Percentiles rank a stretch among this genome's conserved stretches.
These are phyloP conservation scores for Emiliania huxleyi DNA, from an alignment of 78 protist species.

Conservation along the genomic window DNA sequence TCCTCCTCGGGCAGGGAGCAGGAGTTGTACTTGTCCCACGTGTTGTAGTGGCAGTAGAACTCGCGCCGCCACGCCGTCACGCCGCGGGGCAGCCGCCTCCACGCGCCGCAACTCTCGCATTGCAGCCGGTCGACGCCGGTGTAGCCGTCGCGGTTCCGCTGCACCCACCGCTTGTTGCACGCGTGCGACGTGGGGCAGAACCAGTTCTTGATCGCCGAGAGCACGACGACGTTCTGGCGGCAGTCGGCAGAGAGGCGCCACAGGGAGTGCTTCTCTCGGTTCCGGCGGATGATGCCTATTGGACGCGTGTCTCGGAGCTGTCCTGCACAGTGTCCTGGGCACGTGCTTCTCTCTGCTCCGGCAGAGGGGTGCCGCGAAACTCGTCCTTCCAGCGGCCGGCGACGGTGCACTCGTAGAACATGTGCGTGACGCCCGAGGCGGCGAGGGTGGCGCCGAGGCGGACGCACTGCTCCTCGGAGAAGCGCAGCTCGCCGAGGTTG, in stretches of 20 bases:
- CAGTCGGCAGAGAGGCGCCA: neutral
- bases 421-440: neutral
- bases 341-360: neutral
- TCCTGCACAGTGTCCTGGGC: too few species aligned
- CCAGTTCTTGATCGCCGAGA: neutral
- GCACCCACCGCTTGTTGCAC: neutral
- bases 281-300: neutral
- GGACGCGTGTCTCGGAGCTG: too few species aligned
- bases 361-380: neutral
- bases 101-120: neutral
- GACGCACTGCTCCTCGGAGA: neutral
- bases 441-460: neutral
- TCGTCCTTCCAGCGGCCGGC: neutral
- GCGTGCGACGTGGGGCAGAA: neutral
- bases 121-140: neutral
- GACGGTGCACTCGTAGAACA: slow-evolving; percentile 21
- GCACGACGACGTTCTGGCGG: neutral
- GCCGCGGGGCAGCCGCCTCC: neutral
- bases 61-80: neutral
- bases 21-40: neutral
- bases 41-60: neutral
- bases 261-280: neutral
- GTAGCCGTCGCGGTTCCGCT: neutral
- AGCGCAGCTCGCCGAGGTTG: slow-evolving; percentile 17
- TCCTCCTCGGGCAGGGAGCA: neutral